phyloP scores from a whole-genome alignment of 2,329 filamentous ascomycete species.

The Sclerotinia trifoliorum region DNA sequence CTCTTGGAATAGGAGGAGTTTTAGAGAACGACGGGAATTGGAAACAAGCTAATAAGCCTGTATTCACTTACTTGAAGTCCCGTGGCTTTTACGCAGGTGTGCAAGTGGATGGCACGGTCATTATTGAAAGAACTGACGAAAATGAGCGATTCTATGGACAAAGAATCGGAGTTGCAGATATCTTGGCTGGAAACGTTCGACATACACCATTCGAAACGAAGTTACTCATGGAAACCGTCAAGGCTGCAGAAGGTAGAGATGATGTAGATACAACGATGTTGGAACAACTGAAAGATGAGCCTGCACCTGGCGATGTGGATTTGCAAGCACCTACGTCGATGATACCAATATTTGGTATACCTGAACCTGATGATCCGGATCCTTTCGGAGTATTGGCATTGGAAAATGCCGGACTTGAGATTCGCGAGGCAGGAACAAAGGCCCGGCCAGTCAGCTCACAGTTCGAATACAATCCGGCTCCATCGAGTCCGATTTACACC shows the following conservation, averaged over 20 bases:
- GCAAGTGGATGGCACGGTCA: slow-evolving; percentile 80
- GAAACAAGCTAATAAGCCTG: slow-evolving; percentile 61
- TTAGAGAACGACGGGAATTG: slow-evolving; percentile 39
- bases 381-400: slow-evolving; percentile 87
- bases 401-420: slow-evolving; percentile 86
- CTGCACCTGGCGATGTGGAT: slow-evolving; percentile 74
- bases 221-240: slow-evolving; percentile 67
- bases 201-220: slow-evolving; percentile 44
- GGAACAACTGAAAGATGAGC: slow-evolving; percentile 60
- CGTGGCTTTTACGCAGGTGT: slow-evolving; percentile 85
- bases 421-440: slow-evolving; percentile 82
- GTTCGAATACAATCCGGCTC: slow-evolving; percentile 78
- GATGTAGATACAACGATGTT: slow-evolving; percentile 70
- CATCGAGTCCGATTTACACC: slow-evolving; percentile 68
- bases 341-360: slow-evolving; percentile 69
- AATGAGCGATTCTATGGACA: slow-evolving; percentile 84
- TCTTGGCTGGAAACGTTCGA: slow-evolving; percentile 46
- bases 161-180: slow-evolving; percentile 59
- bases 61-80: slow-evolving; percentile 87
- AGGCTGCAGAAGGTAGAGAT: slow-evolving; percentile 78
- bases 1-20: slow-evolving; percentile 57
- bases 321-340: slow-evolving; percentile 44
- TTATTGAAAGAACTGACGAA: slow-evolving; percentile 83
- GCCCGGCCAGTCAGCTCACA: slow-evolving; percentile 71
- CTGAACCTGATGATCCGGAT: slow-evolving; percentile 78